Evolutionary conservation across 2,329 filamentous ascomycete genomes (phyloP).

Genomic region (Coniochaeta sp.): DNA sequence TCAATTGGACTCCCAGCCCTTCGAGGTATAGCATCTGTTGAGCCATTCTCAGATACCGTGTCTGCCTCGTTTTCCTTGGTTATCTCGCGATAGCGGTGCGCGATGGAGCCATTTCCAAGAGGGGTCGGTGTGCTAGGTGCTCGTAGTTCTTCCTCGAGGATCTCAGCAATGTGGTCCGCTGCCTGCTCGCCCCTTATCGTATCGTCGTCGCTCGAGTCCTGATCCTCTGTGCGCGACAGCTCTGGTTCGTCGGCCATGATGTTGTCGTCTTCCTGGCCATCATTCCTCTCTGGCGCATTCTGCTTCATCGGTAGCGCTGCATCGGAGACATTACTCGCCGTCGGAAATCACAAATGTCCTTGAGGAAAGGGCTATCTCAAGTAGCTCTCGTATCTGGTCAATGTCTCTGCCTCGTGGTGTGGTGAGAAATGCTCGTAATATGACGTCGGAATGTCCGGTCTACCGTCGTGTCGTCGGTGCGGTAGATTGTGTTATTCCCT

Average conservation of each 20-base stretch:
- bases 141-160: constrained; percentile 25
- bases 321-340: neutral
- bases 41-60: constrained; percentile 43
- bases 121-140: constrained; percentile 13
- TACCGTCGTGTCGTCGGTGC: neutral
- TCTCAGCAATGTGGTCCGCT: constrained; percentile 25
- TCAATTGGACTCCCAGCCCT: constrained; percentile 60
- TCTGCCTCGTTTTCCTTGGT: constrained; percentile 33
- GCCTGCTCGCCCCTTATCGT: constrained; percentile 29
- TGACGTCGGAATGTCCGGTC: neutral
- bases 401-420: too few species aligned
- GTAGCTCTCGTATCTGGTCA: neutral
- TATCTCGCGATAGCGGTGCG: constrained; percentile 36
- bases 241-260: constrained; percentile 43
- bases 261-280: constrained; percentile 35
- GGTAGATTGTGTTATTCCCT: neutral
- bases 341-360: neutral
- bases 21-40: constrained; percentile 43
- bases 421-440: neutral
- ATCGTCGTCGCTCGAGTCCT: constrained; percentile 32
- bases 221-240: constrained; percentile 30
- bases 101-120: constrained; percentile 26
- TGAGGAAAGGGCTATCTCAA: neutral
- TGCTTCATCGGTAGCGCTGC: neutral
- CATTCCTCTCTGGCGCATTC: constrained; percentile 21